Evolutionary conservation across 441 rosid species (phyloP).

Genomic region (Gossypium gossypioides): DNA sequence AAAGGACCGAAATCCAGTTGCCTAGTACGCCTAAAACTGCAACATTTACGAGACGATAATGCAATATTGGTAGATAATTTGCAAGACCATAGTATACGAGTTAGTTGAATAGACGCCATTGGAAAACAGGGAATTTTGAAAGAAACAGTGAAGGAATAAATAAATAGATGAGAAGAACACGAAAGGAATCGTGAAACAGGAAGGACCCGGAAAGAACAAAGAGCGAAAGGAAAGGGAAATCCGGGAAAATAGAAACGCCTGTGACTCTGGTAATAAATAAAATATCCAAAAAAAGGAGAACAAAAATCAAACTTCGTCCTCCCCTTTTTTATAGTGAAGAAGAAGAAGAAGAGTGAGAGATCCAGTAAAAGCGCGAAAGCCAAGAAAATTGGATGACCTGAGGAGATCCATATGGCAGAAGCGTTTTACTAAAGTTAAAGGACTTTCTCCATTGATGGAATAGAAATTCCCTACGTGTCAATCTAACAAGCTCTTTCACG

Average conservation of each 20-base stretch:
- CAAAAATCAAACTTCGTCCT: background rate
- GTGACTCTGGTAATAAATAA: background rate
- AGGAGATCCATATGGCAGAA: background rate
- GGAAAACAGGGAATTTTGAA: background rate
- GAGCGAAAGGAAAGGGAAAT: background rate
- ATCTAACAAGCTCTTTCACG: background rate
- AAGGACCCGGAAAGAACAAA: conserved; percentile 3
- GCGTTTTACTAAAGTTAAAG: background rate
- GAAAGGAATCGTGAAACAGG: conserved; percentile 11
- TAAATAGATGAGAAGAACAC: background rate
- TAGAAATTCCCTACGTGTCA: background rate
- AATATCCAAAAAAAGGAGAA: background rate
- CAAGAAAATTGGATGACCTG: conserved; percentile 9
- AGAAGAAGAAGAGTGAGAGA: background rate
- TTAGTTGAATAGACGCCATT: conserved; percentile 40
- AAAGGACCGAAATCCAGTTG: conserved; percentile 26
- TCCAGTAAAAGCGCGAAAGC: conserved; percentile 27
- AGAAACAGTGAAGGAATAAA: background rate
- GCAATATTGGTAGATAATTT: conserved; percentile 9
- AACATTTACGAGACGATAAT: background rate
- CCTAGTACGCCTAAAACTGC: conserved; percentile 9
- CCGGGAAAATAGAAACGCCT: conserved; percentile 3
- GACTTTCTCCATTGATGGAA: background rate
- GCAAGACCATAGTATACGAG: conserved; percentile 8
- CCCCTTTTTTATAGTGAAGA: background rate